phyloP scores from a whole-genome alignment of 148 eudicot species.

The Rhododendron williamsianum region DNA sequence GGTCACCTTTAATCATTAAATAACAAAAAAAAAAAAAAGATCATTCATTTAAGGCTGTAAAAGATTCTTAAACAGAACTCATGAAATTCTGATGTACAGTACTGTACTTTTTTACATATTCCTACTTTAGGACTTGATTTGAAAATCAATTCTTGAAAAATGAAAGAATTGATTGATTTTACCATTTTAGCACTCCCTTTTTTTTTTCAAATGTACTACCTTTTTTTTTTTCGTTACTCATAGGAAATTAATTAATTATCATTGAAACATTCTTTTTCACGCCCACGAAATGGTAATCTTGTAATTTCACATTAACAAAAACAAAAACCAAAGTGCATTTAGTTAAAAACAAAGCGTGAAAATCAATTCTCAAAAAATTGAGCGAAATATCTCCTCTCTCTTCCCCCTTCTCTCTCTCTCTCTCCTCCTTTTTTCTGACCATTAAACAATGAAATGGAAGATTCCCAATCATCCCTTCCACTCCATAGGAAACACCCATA shows the following conservation, averaged over 20 bases:
- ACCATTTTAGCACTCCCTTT: not conserved
- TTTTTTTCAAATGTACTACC: not conserved
- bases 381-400: not conserved
- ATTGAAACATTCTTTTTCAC: not conserved
- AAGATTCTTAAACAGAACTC: not conserved
- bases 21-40: too few species aligned
- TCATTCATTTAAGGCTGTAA: not conserved
- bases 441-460: slow-evolving; percentile 31
- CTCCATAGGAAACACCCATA: slow-evolving; percentile 43
- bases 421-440: slow-evolving; percentile 16
- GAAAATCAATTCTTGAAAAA: not conserved
- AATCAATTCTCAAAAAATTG: not conserved
- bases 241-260: not conserved
- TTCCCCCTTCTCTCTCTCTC: not conserved
- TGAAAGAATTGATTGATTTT: not conserved
- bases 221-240: not conserved
- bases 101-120: not conserved
- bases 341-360: not conserved
- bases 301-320: not conserved
- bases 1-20: not conserved
- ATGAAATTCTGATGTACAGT: not conserved
- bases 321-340: not conserved
- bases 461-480: slow-evolving; percentile 55
- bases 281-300: not conserved
- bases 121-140: not conserved